Evolutionary conservation across 805 yeast species (phyloP), one percentile per base, ranked within the genome.

Genomic region (Ogataea paradorogensis): DNA sequence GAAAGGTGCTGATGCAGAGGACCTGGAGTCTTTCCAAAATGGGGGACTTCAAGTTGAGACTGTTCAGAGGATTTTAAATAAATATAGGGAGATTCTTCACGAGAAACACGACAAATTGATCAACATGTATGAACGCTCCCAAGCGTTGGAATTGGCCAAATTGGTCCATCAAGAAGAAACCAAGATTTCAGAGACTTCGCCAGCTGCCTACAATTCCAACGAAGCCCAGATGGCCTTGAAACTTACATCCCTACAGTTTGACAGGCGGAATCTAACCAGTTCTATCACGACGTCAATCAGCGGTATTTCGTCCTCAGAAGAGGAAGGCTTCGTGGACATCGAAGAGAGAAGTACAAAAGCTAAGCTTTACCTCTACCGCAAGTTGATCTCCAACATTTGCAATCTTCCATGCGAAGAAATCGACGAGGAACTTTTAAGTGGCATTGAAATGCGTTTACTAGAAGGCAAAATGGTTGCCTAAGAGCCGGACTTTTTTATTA

Each of bases 381-480:
- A 80, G 53, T 69, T 91, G 45, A 81, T 93, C 30, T 76, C 91
- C 16, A 66, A 80, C 33, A 76, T 87, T 33, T 84, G 95, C 58
- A 95, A 87, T 2, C 71, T 88, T 39, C 77, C 80, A 35, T 72
- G 81, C 15, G 95, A 86, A 44, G 93, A 84, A 45, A 82, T 91
- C 42, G 87, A 83, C 50, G 76, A 72, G 50, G 83, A 85, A 22
- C 70, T 88, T 43, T 69, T 91, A 35, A 91, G 85, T 49, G 96
- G 91, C 15, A 84, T 91, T 30, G 88, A 67, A 35, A 61, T 64
- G 42, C 73, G 74, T 20, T 46, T 69, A 15, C 8, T 37, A 22
- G 50, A 44, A 20, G 52, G 40, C 16, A 45, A 35, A 30, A 13
- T 34, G 9, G 25, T 30, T 13, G 29, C 33, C 21, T 38, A 31